Evolutionary conservation across 2,329 filamentous ascomycete species (phyloP).

Genomic region (Aspergillus aculeatinus): DNA sequence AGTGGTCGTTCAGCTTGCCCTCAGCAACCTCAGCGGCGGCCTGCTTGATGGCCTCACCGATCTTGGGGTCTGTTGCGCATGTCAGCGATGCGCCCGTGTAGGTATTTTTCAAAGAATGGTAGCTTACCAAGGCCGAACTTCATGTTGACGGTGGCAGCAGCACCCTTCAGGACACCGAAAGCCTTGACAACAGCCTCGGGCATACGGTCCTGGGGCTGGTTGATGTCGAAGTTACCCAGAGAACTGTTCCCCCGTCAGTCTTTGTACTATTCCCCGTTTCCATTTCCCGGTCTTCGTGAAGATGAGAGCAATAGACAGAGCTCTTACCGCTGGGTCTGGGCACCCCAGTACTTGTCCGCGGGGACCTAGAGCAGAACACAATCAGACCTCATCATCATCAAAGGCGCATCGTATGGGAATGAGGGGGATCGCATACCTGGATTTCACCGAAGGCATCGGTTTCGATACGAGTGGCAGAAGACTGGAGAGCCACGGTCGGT

Average conservation of each 20-base stretch:
- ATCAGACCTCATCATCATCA: constrained; percentile 15
- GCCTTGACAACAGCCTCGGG: constrained; percentile 87
- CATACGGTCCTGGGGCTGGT: constrained; percentile 98
- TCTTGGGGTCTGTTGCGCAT: constrained; percentile 68
- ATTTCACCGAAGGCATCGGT: constrained; percentile 98
- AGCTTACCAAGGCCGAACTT: constrained; percentile 73
- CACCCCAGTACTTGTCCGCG: constrained; percentile 95
- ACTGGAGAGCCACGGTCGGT: constrained; percentile 25
- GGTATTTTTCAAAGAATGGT: not conserved
- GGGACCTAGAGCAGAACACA: constrained; percentile 56
- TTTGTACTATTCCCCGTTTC: constrained; percentile 13
- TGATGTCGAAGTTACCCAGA: constrained; percentile 97
- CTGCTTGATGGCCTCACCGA: constrained; percentile 91
- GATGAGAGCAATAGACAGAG: not conserved
- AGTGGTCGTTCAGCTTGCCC: constrained; percentile 92
- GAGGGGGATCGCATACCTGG: constrained; percentile 51
- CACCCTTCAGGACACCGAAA: constrained; percentile 96
- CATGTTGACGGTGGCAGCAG: constrained; percentile 94
- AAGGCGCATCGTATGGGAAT: not conserved
- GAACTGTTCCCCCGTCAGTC: constrained; percentile 52
- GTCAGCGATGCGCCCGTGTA: constrained; percentile 12
- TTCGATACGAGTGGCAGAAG: constrained; percentile 69
- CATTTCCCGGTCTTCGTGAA: not conserved
- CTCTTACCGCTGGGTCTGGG: constrained; percentile 79
- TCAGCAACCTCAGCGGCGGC: constrained; percentile 90